These are phyloP conservation scores for Candida nemodendra DNA, from an alignment of 805 yeast species.

Conservation along the genomic window DNA sequence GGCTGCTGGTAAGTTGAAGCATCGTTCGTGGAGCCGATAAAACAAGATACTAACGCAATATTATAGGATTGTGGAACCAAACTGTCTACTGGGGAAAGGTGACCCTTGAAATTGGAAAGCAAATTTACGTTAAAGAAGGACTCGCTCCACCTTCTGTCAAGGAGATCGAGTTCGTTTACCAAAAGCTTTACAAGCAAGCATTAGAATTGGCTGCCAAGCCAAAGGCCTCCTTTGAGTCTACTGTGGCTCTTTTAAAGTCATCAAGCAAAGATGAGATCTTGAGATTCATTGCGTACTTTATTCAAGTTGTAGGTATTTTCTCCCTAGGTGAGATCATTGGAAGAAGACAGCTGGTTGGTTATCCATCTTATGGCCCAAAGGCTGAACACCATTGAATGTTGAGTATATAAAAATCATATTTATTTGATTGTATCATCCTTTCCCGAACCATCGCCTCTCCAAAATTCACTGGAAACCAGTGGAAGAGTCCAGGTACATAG, in stretches of 20 bases:
- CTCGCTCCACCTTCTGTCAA: conserved; percentile 83
- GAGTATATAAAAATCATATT: background rate
- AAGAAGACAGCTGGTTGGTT: conserved; percentile 90
- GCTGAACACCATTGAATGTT: conserved; percentile 32
- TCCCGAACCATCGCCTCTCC: too few relatives aligned
- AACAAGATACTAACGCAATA: conserved; percentile 9
- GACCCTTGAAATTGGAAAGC: conserved; percentile 54
- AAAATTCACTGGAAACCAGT: too few relatives aligned
- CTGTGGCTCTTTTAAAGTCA: conserved; percentile 41
- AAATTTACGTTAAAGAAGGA: conserved; percentile 88
- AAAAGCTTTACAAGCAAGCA: conserved; percentile 46
- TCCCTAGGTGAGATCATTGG: conserved; percentile 95
- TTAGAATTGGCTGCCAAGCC: conserved; percentile 56
- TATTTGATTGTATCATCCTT: too few relatives aligned
- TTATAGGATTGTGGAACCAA: conserved; percentile 43
- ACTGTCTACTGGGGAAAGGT: conserved; percentile 79
- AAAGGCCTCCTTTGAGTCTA: conserved; percentile 47
- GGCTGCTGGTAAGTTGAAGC: conserved; percentile 35
- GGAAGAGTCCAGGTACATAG: too few relatives aligned
- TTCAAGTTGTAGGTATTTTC: conserved; percentile 88
- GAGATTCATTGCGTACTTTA: conserved; percentile 69
- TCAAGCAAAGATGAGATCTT: conserved; percentile 53
- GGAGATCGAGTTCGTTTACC: conserved; percentile 76
- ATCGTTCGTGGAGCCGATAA: too few relatives aligned
- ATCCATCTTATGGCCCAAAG: conserved; percentile 61